Percentiles rank a stretch among this genome's conserved stretches.
Evolutionary conservation across 371 early-diverging fungal genomes (phyloP).

Genomic region (Lichtheimia ornata): DNA sequence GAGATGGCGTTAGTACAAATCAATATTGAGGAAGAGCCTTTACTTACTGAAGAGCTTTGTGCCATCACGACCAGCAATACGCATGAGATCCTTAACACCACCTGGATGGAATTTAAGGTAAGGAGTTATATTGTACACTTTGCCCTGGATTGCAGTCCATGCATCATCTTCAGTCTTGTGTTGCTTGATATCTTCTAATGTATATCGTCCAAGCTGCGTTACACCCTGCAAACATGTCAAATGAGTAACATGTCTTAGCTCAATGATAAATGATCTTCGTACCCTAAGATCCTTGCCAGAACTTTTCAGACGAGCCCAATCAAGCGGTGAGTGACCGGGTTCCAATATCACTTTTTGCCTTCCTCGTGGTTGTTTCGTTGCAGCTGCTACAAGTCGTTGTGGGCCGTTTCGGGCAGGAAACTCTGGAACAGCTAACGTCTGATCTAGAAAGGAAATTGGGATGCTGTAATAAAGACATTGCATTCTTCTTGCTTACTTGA

Average conservation of each 20-base stretch:
- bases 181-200: conserved; percentile 74
- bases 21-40: neutral
- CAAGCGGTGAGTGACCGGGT: conserved; percentile 90
- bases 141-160: conserved; percentile 93
- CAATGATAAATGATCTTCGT: conserved; percentile 9
- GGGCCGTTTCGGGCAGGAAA: conserved; percentile 54
- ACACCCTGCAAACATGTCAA: conserved; percentile 42
- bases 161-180: conserved; percentile 84
- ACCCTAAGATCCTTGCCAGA: conserved; percentile 81
- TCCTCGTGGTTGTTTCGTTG: conserved; percentile 50
- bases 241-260: neutral
- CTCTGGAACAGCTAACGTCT: conserved; percentile 38
- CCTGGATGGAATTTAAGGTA: conserved; percentile 98
- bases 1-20: conserved; percentile 1
- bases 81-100: conserved; percentile 82
- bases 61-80: conserved; percentile 94
- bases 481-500: conserved; percentile 11
- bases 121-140: conserved; percentile 93
- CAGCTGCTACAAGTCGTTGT: conserved; percentile 49
- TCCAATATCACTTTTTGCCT: conserved; percentile 82
- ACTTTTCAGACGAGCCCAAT: conserved; percentile 86
- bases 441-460: conserved; percentile 22
- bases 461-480: neutral
- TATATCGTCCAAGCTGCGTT: conserved; percentile 56
- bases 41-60: conserved; percentile 86